Conservation (phyloP, 768 basidiomycete species). For the Phanerochaete carnosa region DNA sequence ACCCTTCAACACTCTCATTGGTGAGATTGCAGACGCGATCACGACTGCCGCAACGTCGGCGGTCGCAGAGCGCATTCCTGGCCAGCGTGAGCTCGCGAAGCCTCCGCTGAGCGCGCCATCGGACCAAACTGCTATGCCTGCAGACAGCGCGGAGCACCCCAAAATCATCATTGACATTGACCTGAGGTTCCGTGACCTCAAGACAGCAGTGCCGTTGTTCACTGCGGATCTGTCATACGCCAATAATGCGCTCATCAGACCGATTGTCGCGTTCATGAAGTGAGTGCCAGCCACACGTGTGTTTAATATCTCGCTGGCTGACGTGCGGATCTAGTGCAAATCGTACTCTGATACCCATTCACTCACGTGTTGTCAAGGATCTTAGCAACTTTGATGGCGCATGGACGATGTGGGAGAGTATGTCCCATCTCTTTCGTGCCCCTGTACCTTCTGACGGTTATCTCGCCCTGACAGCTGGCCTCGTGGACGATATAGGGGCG, state of each 20-base stretch:
- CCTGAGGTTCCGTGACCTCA: constrained; percentile 89
- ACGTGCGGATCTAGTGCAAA: constrained; percentile 59
- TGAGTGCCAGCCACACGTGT: constrained; percentile 33
- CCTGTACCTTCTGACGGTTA: background rate
- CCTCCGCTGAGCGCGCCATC: constrained; percentile 79
- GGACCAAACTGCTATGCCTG: constrained; percentile 31
- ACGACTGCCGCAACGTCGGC: constrained; percentile 54
- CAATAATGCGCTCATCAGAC: constrained; percentile 88
- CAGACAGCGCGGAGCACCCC: constrained; percentile 35
- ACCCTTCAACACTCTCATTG: constrained; percentile 77
- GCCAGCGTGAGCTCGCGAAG: constrained; percentile 81
- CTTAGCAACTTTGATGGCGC: constrained; percentile 90
- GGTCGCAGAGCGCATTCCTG: constrained; percentile 70
- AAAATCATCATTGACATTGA: constrained; percentile 87
- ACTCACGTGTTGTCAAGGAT: constrained; percentile 82
- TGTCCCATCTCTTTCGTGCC: constrained; percentile 23
- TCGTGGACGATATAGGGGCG: constrained; percentile 86
- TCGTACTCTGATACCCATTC: constrained; percentile 90
- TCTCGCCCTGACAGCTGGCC: constrained; percentile 58
- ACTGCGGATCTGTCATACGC: constrained; percentile 85
- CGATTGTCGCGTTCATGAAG: constrained; percentile 99
- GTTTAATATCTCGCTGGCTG: background rate
- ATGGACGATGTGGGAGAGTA: constrained; percentile 98
- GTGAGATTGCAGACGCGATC: constrained; percentile 89
- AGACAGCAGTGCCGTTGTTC: constrained; percentile 92